Conservation (phyloP, 345 rosid species). For the Linum lewisii region DNA sequence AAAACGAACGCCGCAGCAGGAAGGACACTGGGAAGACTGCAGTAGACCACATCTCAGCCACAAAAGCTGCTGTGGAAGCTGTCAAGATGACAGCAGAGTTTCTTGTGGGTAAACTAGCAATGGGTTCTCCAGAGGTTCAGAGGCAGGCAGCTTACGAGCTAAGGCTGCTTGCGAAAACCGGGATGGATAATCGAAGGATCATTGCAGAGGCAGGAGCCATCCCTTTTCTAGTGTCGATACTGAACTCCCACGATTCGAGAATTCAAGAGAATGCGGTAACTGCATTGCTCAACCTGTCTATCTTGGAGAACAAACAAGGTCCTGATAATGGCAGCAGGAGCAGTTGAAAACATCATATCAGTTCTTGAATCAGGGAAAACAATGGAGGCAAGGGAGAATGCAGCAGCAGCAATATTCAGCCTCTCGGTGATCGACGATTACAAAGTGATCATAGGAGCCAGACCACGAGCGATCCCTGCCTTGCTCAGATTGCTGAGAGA, state of each 20-base stretch:
- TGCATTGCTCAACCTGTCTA: conserved; percentile 55
- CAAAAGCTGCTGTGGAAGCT: conserved; percentile 40
- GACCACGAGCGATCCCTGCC: conserved; percentile 38
- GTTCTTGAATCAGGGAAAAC: conserved; percentile 52
- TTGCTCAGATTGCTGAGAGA: conserved; percentile 42
- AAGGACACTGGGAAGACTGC: conserved; percentile 23
- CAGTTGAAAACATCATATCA: conserved; percentile 38
- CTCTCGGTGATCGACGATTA: conserved; percentile 44
- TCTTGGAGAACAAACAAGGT: conserved; percentile 49
- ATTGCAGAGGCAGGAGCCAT: conserved; percentile 61
- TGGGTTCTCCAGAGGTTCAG: conserved; percentile 48
- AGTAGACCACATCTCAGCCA: conserved; percentile 41
- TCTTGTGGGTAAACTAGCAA: conserved; percentile 62
- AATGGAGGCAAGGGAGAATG: conserved; percentile 61
- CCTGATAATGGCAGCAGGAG: conserved; percentile 61
- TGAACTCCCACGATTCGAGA: conserved; percentile 40
- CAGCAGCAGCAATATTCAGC: conserved; percentile 63
- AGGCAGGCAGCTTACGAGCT: conserved; percentile 66
- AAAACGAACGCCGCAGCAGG: conserved; percentile 20
- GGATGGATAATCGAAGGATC: conserved; percentile 53
- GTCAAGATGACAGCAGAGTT: conserved; percentile 64
- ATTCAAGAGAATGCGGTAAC: conserved; percentile 66
- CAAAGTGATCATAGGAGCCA: conserved; percentile 43
- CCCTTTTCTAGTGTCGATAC: conserved; percentile 45
- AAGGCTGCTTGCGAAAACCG: conserved; percentile 53